Evolutionary conservation across 345 rosid genomes (phyloP), one percentile per base, ranked within the genome.

Genomic region (Citrus mangshanensis): DNA sequence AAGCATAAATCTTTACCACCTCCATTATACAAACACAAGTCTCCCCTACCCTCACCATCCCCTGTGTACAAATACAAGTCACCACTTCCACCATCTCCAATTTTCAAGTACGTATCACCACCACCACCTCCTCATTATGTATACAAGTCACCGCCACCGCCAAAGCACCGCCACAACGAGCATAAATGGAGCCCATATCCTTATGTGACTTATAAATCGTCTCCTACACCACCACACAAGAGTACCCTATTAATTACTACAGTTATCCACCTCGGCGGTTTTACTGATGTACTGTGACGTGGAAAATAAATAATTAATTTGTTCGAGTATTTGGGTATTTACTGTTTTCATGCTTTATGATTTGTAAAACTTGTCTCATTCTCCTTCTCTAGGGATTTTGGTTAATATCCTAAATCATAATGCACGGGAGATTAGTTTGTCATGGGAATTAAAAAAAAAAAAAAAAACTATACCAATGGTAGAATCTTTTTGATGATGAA

Each of bases 141-240:
- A 8, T 32, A 66, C 25, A 66, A 65, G 42, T 76, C 42, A 32
- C 25, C 72, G 9, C 27, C 51, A 40, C 67, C 73, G 34, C 6
- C 62, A 0, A 37, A 37, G 40, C 42, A 32, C 24, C 64, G 9
- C 21, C 54, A 42, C 67, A 9, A 21, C 58, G 9, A 24, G 30
- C 81, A 72, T 71, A 61, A 72, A 70, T 19, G 65, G 54, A 49
- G 40, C n/a, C 75, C 68, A 9, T 42, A 49, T 49, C 55, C 73
- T 9, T 72, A 71, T n/a, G 7, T 49, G 35, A 78, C 58, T 7
- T 55, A 61, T 19, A 64, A 49, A 65, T 65, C 46, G 19, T 72
- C 72, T 32, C 80, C 75, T 10, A 70, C 63, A 19, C 67, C 59
- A 24, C 19, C 42, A 40, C 40, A 37, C 9, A 72, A 12, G 72